Conservation (phyloP, 768 basidiomycete species). For the Basidioascus undulatus region DNA sequence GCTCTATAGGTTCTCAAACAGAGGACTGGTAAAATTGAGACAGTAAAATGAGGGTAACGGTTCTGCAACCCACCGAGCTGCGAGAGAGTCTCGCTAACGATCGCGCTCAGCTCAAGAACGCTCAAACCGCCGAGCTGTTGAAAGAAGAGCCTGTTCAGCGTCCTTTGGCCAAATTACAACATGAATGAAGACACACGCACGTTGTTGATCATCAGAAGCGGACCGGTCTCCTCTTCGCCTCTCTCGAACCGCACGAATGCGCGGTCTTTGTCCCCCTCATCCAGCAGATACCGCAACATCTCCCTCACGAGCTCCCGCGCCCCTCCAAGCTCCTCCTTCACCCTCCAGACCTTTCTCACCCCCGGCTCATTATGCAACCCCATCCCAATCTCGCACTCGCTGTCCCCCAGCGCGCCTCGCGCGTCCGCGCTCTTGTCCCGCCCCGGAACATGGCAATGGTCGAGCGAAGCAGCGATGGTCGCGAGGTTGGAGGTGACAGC, state of each 20-base stretch:
- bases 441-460: slow-evolving; percentile 68
- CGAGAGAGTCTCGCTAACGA: slow-evolving; percentile 31
- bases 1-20: slow-evolving; percentile 4
- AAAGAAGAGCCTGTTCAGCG: too few relatives aligned
- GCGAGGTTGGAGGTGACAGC: slow-evolving; percentile 41
- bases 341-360: slow-evolving; percentile 30
- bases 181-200: too few relatives aligned
- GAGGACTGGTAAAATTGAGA: neutral
- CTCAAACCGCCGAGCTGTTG: slow-evolving; percentile 62
- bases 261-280: slow-evolving; percentile 44
- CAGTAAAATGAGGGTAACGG: neutral
- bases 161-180: too few relatives aligned
- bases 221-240: slow-evolving; percentile 13
- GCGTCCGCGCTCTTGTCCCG: slow-evolving; percentile 20
- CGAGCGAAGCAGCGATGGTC: slow-evolving; percentile 66
- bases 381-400: slow-evolving; percentile 61
- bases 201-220: slow-evolving; percentile 64
- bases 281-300: slow-evolving; percentile 45
- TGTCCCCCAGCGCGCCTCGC: slow-evolving; percentile 27
- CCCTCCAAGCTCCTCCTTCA: slow-evolving; percentile 39
- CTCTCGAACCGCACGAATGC: slow-evolving; percentile 18
- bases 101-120: slow-evolving; percentile 50
- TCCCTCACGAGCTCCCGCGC: slow-evolving; percentile 36
- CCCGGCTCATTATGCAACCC: slow-evolving; percentile 81
- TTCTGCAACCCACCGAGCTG: slow-evolving; percentile 24